phyloP scores from a whole-genome alignment of 495 filamentous ascomycete species.

The Hypoxylon intermedium region DNA sequence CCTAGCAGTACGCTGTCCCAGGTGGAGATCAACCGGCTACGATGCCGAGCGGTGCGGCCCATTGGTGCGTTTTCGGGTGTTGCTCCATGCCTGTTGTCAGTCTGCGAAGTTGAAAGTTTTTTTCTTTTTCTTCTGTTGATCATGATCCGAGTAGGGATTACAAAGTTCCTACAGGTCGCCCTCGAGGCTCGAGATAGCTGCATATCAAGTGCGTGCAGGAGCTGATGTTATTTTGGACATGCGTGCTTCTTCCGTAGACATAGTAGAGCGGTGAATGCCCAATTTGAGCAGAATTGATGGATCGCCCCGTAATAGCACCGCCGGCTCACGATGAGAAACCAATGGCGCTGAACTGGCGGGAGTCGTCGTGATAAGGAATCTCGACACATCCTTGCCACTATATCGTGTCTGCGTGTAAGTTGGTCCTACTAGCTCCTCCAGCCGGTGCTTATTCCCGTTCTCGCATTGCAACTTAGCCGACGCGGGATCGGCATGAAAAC shows the following conservation, averaged over 20 bases:
- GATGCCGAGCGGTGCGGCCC: slow-evolving; percentile 19
- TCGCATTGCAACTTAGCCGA: slow-evolving; percentile 17
- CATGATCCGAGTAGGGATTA: slow-evolving; percentile 2
- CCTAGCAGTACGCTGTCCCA: slow-evolving; percentile 18
- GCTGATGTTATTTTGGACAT: not conserved
- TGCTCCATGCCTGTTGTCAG: slow-evolving; percentile 15
- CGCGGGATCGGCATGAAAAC: slow-evolving; percentile 31
- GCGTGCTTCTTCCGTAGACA: not conserved
- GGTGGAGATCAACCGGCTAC: slow-evolving; percentile 33
- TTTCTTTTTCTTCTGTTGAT: too few relatives aligned
- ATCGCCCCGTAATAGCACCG: slow-evolving; percentile 4
- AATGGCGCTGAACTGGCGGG: slow-evolving; percentile 4
- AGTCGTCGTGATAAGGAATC: slow-evolving; percentile 1
- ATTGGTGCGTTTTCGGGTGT: slow-evolving; percentile 19
- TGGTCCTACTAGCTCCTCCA: not conserved
- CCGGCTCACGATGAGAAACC: slow-evolving; percentile 7
- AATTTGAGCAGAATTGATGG: slow-evolving; percentile 6
- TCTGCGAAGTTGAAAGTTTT: slow-evolving; percentile 27
- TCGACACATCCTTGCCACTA: slow-evolving; percentile 17
- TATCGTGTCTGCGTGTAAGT: not conserved
- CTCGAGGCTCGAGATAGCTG: slow-evolving; percentile 7
- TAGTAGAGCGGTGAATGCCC: slow-evolving; percentile 36
- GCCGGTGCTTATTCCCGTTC: slow-evolving; percentile 34
- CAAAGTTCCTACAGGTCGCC: not conserved
- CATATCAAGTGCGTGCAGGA: not conserved